phyloP scores from a whole-genome alignment of 2,329 filamentous ascomycete species.

The Saccharata proteae region DNA sequence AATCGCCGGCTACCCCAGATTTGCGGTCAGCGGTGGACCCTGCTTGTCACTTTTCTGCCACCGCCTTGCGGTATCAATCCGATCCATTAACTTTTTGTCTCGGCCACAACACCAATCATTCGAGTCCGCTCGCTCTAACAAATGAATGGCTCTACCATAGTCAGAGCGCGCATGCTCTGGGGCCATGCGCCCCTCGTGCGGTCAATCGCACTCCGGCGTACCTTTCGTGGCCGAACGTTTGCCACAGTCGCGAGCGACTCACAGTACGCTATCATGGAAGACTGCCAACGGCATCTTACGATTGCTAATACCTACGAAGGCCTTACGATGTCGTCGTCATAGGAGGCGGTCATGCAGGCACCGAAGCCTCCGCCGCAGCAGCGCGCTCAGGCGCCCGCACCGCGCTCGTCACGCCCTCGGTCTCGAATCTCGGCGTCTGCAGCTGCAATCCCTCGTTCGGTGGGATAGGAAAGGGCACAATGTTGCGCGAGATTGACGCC shows the following conservation, averaged over 20 bases:
- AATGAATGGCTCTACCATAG: too few species aligned
- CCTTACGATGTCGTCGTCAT: slow-evolving; percentile 91
- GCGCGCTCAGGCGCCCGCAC: slow-evolving; percentile 82
- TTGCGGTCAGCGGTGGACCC: too few species aligned
- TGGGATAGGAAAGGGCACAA: slow-evolving; percentile 96
- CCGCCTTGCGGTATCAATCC: too few species aligned
- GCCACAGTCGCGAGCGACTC: slow-evolving; percentile 32
- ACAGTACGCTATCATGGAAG: slow-evolving; percentile 15
- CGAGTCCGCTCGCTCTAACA: too few species aligned
- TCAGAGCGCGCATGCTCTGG: slow-evolving; percentile 30
- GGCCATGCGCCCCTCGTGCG: slow-evolving; percentile 36
- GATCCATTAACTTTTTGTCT: too few species aligned
- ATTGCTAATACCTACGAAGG: slow-evolving; percentile 1
- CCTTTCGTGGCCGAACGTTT: slow-evolving; percentile 22
- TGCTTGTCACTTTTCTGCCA: too few species aligned
- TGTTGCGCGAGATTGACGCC: slow-evolving; percentile 89
- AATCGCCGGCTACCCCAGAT: too few species aligned
- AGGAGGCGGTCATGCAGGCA: slow-evolving; percentile 88
- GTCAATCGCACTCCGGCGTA: slow-evolving; percentile 14
- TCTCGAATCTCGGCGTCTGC: slow-evolving; percentile 84
- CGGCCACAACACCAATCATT: too few species aligned
- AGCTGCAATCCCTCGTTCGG: slow-evolving; percentile 96
- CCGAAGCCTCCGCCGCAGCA: slow-evolving; percentile 84
- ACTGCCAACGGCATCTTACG: neutral
- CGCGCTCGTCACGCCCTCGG: slow-evolving; percentile 75